Base-by-base conservation (phyloP, 2,329 filamentous ascomycete genomes). In the Alternaria postmessia region DNA sequence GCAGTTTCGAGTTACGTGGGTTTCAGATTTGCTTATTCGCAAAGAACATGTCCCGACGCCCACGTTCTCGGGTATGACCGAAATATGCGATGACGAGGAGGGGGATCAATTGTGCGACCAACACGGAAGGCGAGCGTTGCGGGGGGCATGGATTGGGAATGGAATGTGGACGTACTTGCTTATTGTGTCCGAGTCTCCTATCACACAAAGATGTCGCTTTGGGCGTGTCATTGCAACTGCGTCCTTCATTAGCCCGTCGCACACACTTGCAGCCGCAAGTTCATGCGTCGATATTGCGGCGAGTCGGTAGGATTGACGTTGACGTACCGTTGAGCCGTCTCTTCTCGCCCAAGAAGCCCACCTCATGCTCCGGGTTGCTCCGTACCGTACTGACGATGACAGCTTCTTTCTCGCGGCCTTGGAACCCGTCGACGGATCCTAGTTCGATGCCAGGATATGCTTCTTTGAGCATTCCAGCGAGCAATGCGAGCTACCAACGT, bases 341-440 rank as follows among this genome's bases (percentile, higher is more conserved):
- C 84, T 94, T 96, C 81, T 99, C 95, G 14, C 88, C 92, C 38
- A 99, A 81, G 74, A 99, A 99, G 9, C 95, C 95, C 14, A 98
- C 94, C 76, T 98, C 93, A 51, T 89, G 88, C 49, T 93, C 87
- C 6, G 88, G 68, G 75, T 99, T 99, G 79, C 94, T 97, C 67
- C 95, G 86, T 57, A 99, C 95, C n/a, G 98, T 85, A 78, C 91
- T 96, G 52, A 99, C 89, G 39, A 99, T 86, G 16, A 99, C 90
- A 3, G 92, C 95, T 78, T 99, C 95, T 79, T 99, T 99, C 79
- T 99, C 95, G 18, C 95, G 88, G 34, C 95, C 95, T 78, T 99
- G 95, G 76, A 99, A 99, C 2, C 94, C 95, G 78, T 99, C 95
- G 2, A 99, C 92, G 71, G 93, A 97, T 34, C 95, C 95, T n/a